Base-by-base conservation (phyloP, 495 filamentous ascomycete genomes). In the Darksidea phi region DNA sequence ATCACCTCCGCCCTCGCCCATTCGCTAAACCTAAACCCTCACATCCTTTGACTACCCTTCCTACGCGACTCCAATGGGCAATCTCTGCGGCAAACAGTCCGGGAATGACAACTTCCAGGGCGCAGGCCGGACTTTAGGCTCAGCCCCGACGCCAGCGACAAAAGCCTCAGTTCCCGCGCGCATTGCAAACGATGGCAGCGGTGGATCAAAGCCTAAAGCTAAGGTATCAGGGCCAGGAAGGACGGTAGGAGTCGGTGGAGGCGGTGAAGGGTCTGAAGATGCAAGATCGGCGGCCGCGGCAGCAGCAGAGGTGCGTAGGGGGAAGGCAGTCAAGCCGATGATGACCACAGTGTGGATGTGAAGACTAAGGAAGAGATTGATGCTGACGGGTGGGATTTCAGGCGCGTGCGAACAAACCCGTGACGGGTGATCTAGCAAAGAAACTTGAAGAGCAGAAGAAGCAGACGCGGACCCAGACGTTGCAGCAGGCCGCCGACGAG, bases 251-350 rank as follows among this genome's bases (percentile, higher is more conserved):
- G 41, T 32, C 20, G 48, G 25, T 1, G 36, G 45, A 15, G 41
- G 25, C 0, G 32, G 28, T 24, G 52, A 58, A 12, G 59, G 52
- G 10, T 32, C 28, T 10, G 4, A 32, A 10, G 54, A 62, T 54
- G 28, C 64, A 17, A 24, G 45, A 25, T 13, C 37, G 7, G 64
- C 64, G 13, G 64, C 64, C 6, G 64, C 64, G 13, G 55, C 52
- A 8, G 64, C 64, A 47, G 64, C 64, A 54, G 64, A 67, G 64
- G 64, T 67, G 54, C 64, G 64, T 67, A 55, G 48, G 32, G 5
- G 20, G 24, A 42, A 12, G 42, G 50, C 45, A 12, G 45, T 8
- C 12, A 56, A 41, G 28, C 63, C 52, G 18, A 63, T 59, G 63
- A 53, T 32, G 42, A 61, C 57, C 11, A 66, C 36, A 1, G 52